Conservation (phyloP, 2,329 filamentous ascomycete species). For the Hymenotorrendiella dingleyae region DNA sequence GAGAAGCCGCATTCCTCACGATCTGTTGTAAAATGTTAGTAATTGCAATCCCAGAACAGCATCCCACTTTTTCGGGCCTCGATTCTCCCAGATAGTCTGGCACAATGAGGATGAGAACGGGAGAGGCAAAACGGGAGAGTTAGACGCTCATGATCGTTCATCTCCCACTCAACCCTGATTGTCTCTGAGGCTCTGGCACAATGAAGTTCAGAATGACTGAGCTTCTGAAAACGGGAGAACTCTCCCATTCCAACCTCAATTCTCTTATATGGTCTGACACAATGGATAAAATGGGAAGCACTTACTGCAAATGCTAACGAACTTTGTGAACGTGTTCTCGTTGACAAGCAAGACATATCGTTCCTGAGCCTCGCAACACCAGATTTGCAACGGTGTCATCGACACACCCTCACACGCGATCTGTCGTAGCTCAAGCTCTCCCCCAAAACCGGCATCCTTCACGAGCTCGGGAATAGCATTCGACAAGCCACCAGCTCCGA, state of each 20-base stretch:
- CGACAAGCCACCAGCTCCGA: conserved; percentile 85
- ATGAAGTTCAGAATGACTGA: too few relatives aligned
- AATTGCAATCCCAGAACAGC: background rate
- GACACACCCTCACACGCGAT: conserved; percentile 83
- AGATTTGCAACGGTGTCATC: conserved; percentile 95
- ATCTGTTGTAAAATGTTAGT: conserved; percentile 35
- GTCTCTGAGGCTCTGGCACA: too few relatives aligned
- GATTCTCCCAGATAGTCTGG: too few relatives aligned
- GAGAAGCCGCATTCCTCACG: conserved; percentile 91
- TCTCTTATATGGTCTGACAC: too few relatives aligned
- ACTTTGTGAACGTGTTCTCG: conserved; percentile 72
- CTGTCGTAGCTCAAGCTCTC: conserved; percentile 89
- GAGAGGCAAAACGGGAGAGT: too few relatives aligned
- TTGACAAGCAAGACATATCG: conserved; percentile 90
- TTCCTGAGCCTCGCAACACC: conserved; percentile 97
- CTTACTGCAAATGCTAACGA: conserved; percentile 55
- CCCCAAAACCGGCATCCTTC: conserved; percentile 85
- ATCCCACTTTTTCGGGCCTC: too few relatives aligned
- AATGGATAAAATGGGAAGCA: conserved; percentile 11
- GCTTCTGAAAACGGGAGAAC: too few relatives aligned
- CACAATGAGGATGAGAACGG: too few relatives aligned
- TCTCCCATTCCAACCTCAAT: too few relatives aligned
- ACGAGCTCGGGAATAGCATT: conserved; percentile 82
- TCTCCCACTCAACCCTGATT: too few relatives aligned
- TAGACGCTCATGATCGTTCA: too few relatives aligned